Base-by-base conservation (phyloP, 2,329 filamentous ascomycete species). In the Pseudogymnoascus sp. region DNA sequence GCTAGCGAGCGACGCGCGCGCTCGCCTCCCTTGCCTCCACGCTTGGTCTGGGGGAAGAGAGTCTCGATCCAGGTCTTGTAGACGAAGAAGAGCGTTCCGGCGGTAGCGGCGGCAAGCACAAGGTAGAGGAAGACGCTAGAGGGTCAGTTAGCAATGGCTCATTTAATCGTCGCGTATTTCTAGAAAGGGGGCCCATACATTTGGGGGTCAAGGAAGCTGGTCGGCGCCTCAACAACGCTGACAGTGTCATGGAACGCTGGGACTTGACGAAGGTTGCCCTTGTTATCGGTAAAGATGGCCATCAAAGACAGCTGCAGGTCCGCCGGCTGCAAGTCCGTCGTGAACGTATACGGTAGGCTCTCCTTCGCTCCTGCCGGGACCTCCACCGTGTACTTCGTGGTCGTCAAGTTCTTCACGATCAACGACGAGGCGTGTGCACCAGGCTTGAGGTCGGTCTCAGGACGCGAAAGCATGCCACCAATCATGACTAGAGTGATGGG, bases 61-160 rank as follows among this genome's bases (percentile, higher is more conserved):
- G 92, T 88, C 72, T 92, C 90, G 77, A 99, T 89, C 92, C 93
- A 97, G 72, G 93, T 96, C 81, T 89, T 94, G 85, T 99, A 99
- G 79, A 97, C 91, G 77, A 96, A 96, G 85, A 93, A 97, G 75
- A 89, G 84, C 62, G 88, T 91, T 66, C 89, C 92, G 68, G 78
- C 85, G 75, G 96, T 95, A 67, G 82, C 84, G 66, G 83, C 87
- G 62, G 88, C 81, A 70, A 99, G 89, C 81, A 97, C 87, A 74
- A 96, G 82, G 82, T 97, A 97, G 67, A 99, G 86, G 86, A 99
- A 99, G 79, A 97, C 91, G 74, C 94, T 97, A 67, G 14, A 50
- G 50, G 47, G 42, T 16, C 21, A 12, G 62, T 71, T 66, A 70
- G 68, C 62, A 31, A 60, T 50, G 66, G 28, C 10, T 31, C 28